Evolutionary conservation across 371 early-diverging fungal genomes (phyloP).

Genomic region (Gilbertella persicaria): DNA sequence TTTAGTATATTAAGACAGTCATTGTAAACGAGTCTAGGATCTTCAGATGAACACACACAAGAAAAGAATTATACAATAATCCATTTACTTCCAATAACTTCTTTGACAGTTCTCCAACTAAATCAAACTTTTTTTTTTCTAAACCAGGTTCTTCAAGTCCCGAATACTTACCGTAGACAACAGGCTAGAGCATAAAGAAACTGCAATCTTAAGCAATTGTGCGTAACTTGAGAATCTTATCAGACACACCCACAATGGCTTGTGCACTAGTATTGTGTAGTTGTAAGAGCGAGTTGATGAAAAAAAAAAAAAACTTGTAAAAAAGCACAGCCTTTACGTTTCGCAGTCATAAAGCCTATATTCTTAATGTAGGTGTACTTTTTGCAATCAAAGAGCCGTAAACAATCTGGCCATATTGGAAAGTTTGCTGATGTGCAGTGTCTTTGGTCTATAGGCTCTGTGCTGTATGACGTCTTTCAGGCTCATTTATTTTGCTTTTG

Average conservation of each 20-base stretch:
- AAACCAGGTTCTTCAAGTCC: constrained; percentile 47
- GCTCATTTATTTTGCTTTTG: constrained; percentile 74
- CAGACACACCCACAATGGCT: constrained; percentile 59
- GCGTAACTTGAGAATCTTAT: constrained; percentile 56
- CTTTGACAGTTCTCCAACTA: constrained; percentile 65
- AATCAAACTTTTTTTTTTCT: constrained; percentile 60
- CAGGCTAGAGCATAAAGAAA: constrained; percentile 72
- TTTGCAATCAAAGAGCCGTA: constrained; percentile 68
- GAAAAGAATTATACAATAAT: constrained; percentile 1
- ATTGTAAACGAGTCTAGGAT: constrained; percentile 17
- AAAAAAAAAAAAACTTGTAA: constrained; percentile 73
- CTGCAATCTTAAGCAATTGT: constrained; percentile 72
- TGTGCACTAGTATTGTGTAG: constrained; percentile 46
- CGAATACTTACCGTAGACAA: constrained; percentile 32
- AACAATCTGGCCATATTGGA: constrained; percentile 76
- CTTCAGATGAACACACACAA: not conserved
- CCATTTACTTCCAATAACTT: constrained; percentile 44
- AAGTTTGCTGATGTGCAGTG: constrained; percentile 63
- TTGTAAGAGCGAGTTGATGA: constrained; percentile 46
- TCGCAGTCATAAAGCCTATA: constrained; percentile 72
- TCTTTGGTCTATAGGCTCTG: constrained; percentile 26
- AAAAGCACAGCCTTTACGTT: constrained; percentile 61
- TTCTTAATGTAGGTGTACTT: constrained; percentile 70
- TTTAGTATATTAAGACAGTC: no score
- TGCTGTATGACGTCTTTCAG: constrained; percentile 53